phyloP scores from a whole-genome alignment of 2,329 filamentous ascomycete genomes.

The Westerdykella sp. region DNA sequence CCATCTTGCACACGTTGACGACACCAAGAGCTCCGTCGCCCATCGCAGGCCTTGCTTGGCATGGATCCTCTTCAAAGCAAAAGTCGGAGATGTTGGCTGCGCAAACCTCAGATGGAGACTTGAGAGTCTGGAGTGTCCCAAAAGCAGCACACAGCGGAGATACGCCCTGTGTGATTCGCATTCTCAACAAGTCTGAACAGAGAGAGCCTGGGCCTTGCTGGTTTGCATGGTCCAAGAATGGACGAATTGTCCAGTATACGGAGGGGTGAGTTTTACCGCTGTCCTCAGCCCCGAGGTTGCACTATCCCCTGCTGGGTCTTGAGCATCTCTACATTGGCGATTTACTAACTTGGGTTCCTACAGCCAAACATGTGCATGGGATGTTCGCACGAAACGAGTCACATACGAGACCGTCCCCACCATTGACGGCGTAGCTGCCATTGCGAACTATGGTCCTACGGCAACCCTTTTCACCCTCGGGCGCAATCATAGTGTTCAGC shows the following conservation, averaged over 20 bases:
- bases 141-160: constrained; percentile 66
- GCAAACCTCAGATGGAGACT: constrained; percentile 83
- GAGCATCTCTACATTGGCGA: not conserved
- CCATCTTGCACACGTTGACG: constrained; percentile 85
- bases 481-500: constrained; percentile 81
- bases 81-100: constrained; percentile 97
- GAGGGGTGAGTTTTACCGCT: constrained; percentile 63
- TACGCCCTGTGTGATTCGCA: constrained; percentile 79
- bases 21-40: constrained; percentile 79
- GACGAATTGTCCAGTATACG: constrained; percentile 85
- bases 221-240: constrained; percentile 98
- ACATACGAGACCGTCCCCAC: constrained; percentile 85
- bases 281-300: constrained; percentile 3
- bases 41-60: constrained; percentile 84
- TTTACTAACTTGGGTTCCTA: constrained; percentile 1
- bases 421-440: constrained; percentile 69
- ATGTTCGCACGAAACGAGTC: constrained; percentile 96
- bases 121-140: constrained; percentile 93
- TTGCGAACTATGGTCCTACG: constrained; percentile 82
- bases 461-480: constrained; percentile 91
- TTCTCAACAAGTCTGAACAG: constrained; percentile 73
- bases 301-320: not conserved
- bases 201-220: constrained; percentile 74
- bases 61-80: constrained; percentile 90
- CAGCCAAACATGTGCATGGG: constrained; percentile 87